Conservation (phyloP, 805 yeast species). For the Candida caryicola region DNA sequence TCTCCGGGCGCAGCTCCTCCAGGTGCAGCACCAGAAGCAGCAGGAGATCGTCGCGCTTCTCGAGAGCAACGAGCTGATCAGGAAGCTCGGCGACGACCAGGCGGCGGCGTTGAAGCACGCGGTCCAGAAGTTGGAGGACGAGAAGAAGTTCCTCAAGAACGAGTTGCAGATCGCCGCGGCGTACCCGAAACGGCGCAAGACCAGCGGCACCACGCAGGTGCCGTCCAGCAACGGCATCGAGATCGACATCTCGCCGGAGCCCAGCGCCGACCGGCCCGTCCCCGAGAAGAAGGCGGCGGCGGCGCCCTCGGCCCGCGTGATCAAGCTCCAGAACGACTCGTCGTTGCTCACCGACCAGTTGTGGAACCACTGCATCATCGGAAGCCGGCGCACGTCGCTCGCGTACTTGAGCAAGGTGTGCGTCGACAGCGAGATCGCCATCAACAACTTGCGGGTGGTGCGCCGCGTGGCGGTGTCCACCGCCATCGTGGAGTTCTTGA, state of each 20-base stretch:
- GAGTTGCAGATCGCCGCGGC: slow-evolving; percentile 30
- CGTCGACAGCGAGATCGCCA: slow-evolving; percentile 18
- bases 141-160: slow-evolving; percentile 39
- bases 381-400: slow-evolving; percentile 31
- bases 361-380: slow-evolving; percentile 36
- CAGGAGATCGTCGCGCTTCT: slow-evolving; percentile 32
- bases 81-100: slow-evolving; percentile 29
- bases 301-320: slow-evolving; percentile 8
- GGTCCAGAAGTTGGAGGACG: slow-evolving; percentile 41
- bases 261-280: neutral
- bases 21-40: slow-evolving; percentile 39
- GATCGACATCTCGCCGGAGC: neutral
- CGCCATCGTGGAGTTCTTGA: slow-evolving; percentile 43
- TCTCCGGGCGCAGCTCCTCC: slow-evolving; percentile 60
- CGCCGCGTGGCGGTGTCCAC: slow-evolving; percentile 32
- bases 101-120: slow-evolving; percentile 27
- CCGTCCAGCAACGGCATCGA: slow-evolving; percentile 1
- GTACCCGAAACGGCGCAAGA: slow-evolving; percentile 21
- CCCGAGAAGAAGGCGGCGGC: neutral
- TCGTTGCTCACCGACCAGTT: slow-evolving; percentile 32
- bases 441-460: slow-evolving; percentile 20
- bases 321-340: slow-evolving; percentile 32
- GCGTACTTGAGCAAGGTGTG: slow-evolving; percentile 32
- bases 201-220: slow-evolving; percentile 1
- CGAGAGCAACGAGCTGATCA: slow-evolving; percentile 14